Conservation (phyloP, 202 grass and related monocot species). For the Carex sylvatica region DNA sequence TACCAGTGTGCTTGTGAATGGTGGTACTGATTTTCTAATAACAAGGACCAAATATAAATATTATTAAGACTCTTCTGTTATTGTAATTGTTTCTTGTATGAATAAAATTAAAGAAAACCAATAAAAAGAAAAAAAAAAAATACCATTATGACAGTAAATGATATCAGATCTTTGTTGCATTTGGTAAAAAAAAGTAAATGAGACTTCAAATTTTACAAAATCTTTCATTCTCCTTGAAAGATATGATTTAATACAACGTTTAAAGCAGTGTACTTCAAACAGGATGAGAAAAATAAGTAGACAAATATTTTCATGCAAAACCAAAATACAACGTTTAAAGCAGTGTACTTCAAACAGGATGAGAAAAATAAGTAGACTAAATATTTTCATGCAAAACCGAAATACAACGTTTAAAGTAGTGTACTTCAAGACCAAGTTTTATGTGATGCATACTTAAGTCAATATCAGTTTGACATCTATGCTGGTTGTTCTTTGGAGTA, state of each 20-base stretch:
- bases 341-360: neutral
- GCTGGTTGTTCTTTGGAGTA: no score
- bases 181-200: neutral
- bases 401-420: no score
- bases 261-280: neutral
- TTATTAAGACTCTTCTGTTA: neutral
- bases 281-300: neutral
- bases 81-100: neutral
- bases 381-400: slow-evolving; percentile 7
- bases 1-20: neutral
- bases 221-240: neutral
- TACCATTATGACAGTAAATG: neutral
- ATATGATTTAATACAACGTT: neutral
- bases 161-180: neutral
- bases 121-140: neutral
- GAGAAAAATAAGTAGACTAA: neutral
- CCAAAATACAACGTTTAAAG: no score
- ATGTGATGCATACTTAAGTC: no score
- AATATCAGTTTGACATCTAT: no score
- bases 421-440: no score
- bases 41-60: no score
- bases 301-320: slow-evolving; percentile 2
- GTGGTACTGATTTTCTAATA: neutral
- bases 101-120: neutral
- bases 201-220: neutral